Conservation (phyloP, 2,329 filamentous ascomycete genomes). For the Trichoderma brevicompactum region DNA sequence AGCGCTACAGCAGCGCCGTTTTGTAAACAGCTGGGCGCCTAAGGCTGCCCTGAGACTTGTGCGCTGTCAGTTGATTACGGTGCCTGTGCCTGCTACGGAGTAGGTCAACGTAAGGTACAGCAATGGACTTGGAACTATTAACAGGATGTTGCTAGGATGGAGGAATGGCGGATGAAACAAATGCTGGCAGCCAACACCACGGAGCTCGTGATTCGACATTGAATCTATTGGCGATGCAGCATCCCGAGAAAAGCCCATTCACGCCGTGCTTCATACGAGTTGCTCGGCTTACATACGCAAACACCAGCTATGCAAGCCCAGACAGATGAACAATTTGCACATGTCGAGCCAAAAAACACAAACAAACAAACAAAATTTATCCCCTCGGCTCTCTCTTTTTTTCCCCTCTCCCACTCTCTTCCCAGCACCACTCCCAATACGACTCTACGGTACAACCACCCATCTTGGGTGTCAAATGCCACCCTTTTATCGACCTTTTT, state of each 20-base stretch:
- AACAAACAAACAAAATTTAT: not conserved
- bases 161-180: too few relatives aligned
- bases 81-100: too few relatives aligned
- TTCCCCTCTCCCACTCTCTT: not conserved
- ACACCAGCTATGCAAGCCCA: too few relatives aligned
- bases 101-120: too few relatives aligned
- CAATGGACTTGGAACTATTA: too few relatives aligned
- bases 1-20: not conserved
- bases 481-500: not conserved
- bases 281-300: not conserved
- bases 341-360: not conserved
- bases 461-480: constrained; percentile 4
- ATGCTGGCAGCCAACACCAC: too few relatives aligned
- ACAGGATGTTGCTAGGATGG: too few relatives aligned
- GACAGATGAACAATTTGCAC: constrained; percentile 1
- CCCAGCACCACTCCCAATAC: constrained; percentile 12
- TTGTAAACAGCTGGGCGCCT: not conserved
- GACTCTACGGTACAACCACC: constrained; percentile 17
- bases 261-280: not conserved
- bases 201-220: too few relatives aligned
- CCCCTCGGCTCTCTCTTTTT: constrained; percentile 6
- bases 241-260: not conserved
- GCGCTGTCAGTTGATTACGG: too few relatives aligned
- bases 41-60: too few relatives aligned
- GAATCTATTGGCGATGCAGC: not conserved